A percentile compares a stretch with the other conserved stretches of the same genome.
These are phyloP conservation scores for Cladophialophora chaetospira DNA, from an alignment of 2,329 filamentous ascomycete genomes.

Conservation along the genomic window DNA sequence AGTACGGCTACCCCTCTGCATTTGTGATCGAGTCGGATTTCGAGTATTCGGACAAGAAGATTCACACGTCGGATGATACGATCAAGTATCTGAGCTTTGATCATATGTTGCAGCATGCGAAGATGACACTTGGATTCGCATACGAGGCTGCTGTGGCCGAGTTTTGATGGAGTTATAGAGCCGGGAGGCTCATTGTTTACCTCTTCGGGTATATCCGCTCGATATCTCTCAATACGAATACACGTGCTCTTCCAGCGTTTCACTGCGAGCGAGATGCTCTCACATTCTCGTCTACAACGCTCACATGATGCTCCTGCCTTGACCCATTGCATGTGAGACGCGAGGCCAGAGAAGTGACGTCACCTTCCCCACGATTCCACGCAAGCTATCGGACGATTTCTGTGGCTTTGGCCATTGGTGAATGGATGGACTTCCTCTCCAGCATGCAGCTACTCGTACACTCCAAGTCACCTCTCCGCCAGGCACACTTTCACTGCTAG, in stretches of 20 bases:
- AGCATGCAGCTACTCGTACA: not conserved
- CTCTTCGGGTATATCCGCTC: not conserved
- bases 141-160: conserved; percentile 81
- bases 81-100: conserved; percentile 75
- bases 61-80: conserved; percentile 72
- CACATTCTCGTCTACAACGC: not conserved
- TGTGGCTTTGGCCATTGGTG: not conserved
- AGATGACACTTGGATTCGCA: conserved; percentile 77
- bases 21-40: conserved; percentile 66
- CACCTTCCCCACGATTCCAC: not conserved
- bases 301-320: not conserved
- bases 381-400: not conserved
- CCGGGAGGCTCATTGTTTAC: not conserved
- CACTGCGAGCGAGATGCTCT: not conserved
- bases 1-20: conserved; percentile 65
- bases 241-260: not conserved
- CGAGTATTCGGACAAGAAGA: conserved; percentile 65
- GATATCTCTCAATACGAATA: not conserved
- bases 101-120: conserved; percentile 89
- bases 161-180: conserved; percentile 46
- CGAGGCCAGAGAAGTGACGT: not conserved
- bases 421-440: conserved; percentile 9
- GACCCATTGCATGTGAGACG: not conserved
- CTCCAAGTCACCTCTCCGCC: not conserved
- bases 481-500: not conserved